These are phyloP conservation scores for Davidsoniella eucalypti DNA, from an alignment of 2,329 filamentous ascomycete genomes.

Conservation along the genomic window DNA sequence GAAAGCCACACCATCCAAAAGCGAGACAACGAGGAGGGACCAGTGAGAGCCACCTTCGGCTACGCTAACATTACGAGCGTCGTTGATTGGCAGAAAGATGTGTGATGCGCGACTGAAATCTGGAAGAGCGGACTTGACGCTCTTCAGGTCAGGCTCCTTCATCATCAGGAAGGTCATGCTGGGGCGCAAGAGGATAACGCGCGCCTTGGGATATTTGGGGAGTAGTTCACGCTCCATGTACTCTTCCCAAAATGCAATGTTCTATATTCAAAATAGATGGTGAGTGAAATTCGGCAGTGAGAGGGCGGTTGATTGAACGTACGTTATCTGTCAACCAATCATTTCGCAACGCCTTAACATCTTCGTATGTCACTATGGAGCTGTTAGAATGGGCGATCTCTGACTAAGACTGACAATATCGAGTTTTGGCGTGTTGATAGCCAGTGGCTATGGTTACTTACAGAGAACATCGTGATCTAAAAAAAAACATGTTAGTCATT, in stretches of 20 bases:
- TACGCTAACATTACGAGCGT: constrained; percentile 56
- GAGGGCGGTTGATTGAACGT: constrained; percentile 20
- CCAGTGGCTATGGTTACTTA: constrained; percentile 15
- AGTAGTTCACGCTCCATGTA: constrained; percentile 86
- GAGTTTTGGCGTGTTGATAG: no score
- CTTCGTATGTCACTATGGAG: constrained; percentile 33
- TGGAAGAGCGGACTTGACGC: constrained; percentile 53
- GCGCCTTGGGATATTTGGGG: constrained; percentile 58
- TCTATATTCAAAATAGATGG: constrained; percentile 32
- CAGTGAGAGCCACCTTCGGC: constrained; percentile 91
- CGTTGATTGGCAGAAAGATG: constrained; percentile 91
- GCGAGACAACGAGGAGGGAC: constrained; percentile 78
- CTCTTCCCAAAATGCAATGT: constrained; percentile 97
- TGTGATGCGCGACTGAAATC: constrained; percentile 70
- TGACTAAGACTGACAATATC: no score
- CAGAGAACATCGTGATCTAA: constrained; percentile 23
- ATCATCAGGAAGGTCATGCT: constrained; percentile 87
- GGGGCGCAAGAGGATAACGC: constrained; percentile 80
- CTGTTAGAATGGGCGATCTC: background rate
- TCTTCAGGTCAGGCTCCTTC: constrained; percentile 44
- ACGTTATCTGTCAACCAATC: constrained; percentile 98
- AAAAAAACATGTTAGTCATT: constrained; percentile 10
- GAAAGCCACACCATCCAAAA: constrained; percentile 81
- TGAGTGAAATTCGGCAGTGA: constrained; percentile 1
- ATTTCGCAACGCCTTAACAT: constrained; percentile 71